A percentile compares a stretch with the other conserved stretches of the same genome.
phyloP scores from a whole-genome alignment of 1,284 basidiomycete species.

The Cutaneotrichosporon sp. region DNA sequence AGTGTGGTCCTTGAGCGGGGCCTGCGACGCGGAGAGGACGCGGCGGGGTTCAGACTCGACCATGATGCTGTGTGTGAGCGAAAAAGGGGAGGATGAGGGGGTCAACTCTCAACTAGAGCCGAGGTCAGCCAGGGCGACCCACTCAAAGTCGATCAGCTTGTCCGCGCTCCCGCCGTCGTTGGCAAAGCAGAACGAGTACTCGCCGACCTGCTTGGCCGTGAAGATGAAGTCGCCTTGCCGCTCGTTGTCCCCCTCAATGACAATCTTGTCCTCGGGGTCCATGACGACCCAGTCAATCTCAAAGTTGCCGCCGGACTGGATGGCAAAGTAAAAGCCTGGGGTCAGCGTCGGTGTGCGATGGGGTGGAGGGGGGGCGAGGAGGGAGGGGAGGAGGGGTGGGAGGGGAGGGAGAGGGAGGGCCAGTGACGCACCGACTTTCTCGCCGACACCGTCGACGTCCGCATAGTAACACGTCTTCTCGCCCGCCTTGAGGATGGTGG shows the following conservation, averaged over 20 bases:
- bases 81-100: neutral
- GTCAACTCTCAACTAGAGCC: too few relatives aligned
- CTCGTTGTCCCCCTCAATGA: conserved; percentile 83
- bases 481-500: conserved; percentile 80
- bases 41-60: conserved; percentile 90
- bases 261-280: conserved; percentile 80
- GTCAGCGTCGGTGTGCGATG: neutral
- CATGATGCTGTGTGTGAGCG: conserved; percentile 65
- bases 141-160: conserved; percentile 92
- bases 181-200: conserved; percentile 98
- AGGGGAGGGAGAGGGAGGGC: neutral
- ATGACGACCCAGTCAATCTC: conserved; percentile 94
- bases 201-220: conserved; percentile 85
- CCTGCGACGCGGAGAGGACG: conserved; percentile 71
- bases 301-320: conserved; percentile 96
- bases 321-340: conserved; percentile 61
- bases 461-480: conserved; percentile 93
- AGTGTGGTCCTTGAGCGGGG: conserved; percentile 77
- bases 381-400: neutral
- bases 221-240: conserved; percentile 96
- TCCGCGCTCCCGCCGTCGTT: conserved; percentile 90
- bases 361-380: neutral
- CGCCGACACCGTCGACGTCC: conserved; percentile 71
- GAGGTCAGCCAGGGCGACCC: too few relatives aligned
- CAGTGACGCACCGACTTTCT: conserved; percentile 49